A percentile compares a stretch with the other conserved stretches of the same genome.
phyloP scores from a whole-genome alignment of 108 stramenopile species.

The Pseudonitzschia multiseries region DNA sequence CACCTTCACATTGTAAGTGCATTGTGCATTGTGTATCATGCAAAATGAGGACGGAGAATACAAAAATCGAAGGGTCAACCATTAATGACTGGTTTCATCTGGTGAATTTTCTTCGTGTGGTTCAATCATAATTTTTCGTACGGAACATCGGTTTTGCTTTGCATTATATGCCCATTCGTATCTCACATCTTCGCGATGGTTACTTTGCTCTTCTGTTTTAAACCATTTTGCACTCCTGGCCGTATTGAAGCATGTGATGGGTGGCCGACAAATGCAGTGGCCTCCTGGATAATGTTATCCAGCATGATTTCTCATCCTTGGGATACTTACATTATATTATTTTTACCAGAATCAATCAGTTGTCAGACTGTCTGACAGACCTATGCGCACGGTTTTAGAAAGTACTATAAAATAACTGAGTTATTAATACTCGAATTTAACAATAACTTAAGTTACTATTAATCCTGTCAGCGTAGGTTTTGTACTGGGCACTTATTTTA shows the following conservation, averaged over 20 bases:
- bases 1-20: constrained; percentile 71
- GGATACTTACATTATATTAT: no score
- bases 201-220: neutral
- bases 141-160: no score
- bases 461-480: no score
- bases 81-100: neutral
- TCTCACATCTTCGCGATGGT: neutral
- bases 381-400: no score
- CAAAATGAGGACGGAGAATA: neutral
- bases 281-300: constrained; percentile 74
- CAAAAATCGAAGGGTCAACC: neutral
- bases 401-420: no score
- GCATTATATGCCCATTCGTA: neutral
- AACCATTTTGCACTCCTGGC: neutral
- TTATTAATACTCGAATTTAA: no score
- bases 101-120: neutral
- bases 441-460: no score
- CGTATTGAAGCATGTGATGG: constrained; percentile 73
- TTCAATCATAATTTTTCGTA: neutral
- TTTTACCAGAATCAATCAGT: no score
- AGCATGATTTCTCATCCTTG: no score
- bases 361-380: no score
- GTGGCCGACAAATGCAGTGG: constrained; percentile 91
- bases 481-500: no score
- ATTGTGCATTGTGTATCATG: neutral